Evolutionary conservation across 2,329 filamentous ascomycete species (phyloP).

Genomic region (Diplodia scrobiculata): DNA sequence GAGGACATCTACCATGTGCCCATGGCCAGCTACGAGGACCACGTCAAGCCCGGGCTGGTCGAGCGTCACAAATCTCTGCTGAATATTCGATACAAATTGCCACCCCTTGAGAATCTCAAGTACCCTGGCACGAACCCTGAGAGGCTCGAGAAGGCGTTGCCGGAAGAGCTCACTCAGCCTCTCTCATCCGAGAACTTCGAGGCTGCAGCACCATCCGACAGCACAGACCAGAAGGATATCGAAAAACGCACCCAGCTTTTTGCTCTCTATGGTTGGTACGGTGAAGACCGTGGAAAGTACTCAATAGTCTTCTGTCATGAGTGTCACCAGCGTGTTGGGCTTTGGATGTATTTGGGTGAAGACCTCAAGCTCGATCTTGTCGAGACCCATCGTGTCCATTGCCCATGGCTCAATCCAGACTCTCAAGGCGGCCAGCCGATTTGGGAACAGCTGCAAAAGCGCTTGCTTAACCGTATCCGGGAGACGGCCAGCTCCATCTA

Average conservation of each 20-base stretch:
- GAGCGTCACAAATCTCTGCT: conserved; percentile 26
- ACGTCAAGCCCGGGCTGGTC: conserved; percentile 27
- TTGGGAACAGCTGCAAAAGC: conserved; percentile 46
- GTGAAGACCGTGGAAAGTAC: conserved; percentile 62
- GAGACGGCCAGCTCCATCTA: conserved; percentile 9
- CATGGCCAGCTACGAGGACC: conserved; percentile 34
- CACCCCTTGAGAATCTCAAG: conserved; percentile 9
- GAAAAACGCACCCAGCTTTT: conserved; percentile 32
- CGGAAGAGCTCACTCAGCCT: conserved; percentile 19
- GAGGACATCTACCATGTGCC: conserved; percentile 65
- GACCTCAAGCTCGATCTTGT: conserved; percentile 43
- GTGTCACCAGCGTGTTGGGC: conserved; percentile 82
- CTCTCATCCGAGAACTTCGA: conserved; percentile 22
- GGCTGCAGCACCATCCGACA: background rate
- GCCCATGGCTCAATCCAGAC: conserved; percentile 45
- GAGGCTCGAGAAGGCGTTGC: conserved; percentile 15
- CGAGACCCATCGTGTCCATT: conserved; percentile 46
- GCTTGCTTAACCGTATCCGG: conserved; percentile 9
- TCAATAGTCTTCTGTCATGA: conserved; percentile 79
- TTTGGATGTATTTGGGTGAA: conserved; percentile 76
- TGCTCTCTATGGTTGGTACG: conserved; percentile 54
- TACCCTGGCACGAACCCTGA: conserved; percentile 16
- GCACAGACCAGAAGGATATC: conserved; percentile 15
- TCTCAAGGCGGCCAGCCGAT: conserved; percentile 35
- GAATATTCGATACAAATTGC: conserved; percentile 25